Evolutionary conservation across 225 moss, liverwort and hornwort species (phyloP).

Genomic region (Bryum argenteum): DNA sequence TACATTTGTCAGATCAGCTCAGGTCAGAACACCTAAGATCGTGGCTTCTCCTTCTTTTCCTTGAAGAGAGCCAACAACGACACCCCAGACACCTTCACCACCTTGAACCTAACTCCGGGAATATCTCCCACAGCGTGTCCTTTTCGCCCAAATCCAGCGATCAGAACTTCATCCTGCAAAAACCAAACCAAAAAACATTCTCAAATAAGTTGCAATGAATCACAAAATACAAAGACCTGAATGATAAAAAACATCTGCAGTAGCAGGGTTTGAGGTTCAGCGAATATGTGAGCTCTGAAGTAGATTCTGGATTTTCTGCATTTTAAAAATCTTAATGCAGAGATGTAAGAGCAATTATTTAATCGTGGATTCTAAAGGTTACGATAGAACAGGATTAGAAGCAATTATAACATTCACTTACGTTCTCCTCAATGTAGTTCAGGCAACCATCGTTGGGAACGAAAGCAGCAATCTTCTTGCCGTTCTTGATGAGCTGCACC

Average conservation of each 20-base stretch:
- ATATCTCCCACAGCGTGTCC: constrained; percentile 96
- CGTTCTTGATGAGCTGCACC: constrained; percentile 92
- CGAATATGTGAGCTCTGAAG: no score
- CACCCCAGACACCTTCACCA: constrained; percentile 90
- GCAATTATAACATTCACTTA: constrained; percentile 35
- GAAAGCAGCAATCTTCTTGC: constrained; percentile 92
- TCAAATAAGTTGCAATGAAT: background rate
- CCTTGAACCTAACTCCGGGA: constrained; percentile 90
- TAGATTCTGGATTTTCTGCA: no score
- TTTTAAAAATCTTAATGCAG: no score
- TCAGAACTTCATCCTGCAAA: constrained; percentile 90
- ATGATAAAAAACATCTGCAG: no score
- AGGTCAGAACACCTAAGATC: constrained; percentile 56
- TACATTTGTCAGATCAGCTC: constrained; percentile 20
- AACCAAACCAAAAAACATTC: background rate
- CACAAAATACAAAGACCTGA: background rate
- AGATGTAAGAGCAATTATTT: background rate
- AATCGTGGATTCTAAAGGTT: no score
- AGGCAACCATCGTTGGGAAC: constrained; percentile 96
- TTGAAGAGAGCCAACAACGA: constrained; percentile 88
- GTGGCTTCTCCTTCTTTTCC: constrained; percentile 96
- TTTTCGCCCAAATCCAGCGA: constrained; percentile 87
- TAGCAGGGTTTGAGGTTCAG: no score
- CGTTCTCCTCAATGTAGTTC: constrained; percentile 97
- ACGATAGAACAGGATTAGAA: no score